A percentile compares a stretch with the other conserved stretches of the same genome.
phyloP scores from a whole-genome alignment of 2,329 filamentous ascomycete genomes.

The Boeremia lycopersici region DNA sequence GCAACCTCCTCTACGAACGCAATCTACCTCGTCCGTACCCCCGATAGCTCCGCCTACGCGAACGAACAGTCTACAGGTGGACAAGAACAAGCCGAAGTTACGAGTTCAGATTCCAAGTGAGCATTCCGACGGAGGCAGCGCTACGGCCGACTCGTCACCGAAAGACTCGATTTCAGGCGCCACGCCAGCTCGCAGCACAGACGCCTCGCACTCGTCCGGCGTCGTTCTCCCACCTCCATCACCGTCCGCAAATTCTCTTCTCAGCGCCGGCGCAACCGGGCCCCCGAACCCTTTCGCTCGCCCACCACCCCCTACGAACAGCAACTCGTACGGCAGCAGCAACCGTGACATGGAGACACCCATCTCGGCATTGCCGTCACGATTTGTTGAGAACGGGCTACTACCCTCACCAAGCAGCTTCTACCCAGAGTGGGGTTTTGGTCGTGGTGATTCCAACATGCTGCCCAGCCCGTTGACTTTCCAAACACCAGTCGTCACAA shows the following conservation, averaged over 20 bases:
- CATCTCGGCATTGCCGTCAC: slow-evolving; percentile 89
- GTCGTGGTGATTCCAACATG: slow-evolving; percentile 77
- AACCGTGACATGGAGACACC: slow-evolving; percentile 69
- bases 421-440: slow-evolving; percentile 88
- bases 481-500: slow-evolving; percentile 71
- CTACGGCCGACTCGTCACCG: slow-evolving; percentile 72
- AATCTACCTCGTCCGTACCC: slow-evolving; percentile 67
- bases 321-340: slow-evolving; percentile 47
- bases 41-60: slow-evolving; percentile 73
- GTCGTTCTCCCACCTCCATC: slow-evolving; percentile 92
- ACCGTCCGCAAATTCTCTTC: slow-evolving; percentile 80
- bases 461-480: slow-evolving; percentile 92
- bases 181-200: slow-evolving; percentile 62
- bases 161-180: slow-evolving; percentile 65
- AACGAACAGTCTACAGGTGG: slow-evolving; percentile 73
- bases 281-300: slow-evolving; percentile 95
- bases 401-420: slow-evolving; percentile 91
- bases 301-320: slow-evolving; percentile 74
- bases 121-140: slow-evolving; percentile 77
- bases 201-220: slow-evolving; percentile 66
- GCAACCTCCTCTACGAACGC: slow-evolving; percentile 55
- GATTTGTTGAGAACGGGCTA: slow-evolving; percentile 86
- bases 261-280: slow-evolving; percentile 89
- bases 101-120: slow-evolving; percentile 96
- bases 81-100: slow-evolving; percentile 77